Conservation (phyloP, 1,139 yeast species). For the Taphrina flavorubra region DNA sequence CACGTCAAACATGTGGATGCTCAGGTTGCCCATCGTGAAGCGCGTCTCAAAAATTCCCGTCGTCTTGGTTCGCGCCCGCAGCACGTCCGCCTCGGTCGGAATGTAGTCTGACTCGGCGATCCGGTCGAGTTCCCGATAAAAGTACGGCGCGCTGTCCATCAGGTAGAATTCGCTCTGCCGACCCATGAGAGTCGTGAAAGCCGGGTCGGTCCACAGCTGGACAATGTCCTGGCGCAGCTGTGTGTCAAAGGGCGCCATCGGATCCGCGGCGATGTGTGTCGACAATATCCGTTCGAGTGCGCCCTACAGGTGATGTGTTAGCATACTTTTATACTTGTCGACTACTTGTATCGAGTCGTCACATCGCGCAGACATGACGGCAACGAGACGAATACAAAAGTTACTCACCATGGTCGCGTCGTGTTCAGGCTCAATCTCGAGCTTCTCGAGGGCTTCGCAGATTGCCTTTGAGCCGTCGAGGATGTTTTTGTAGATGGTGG, state of each 20-base stretch:
- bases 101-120: slow-evolving; percentile 65
- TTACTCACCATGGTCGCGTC: slow-evolving; percentile 27
- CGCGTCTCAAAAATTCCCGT: slow-evolving; percentile 92
- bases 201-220: slow-evolving; percentile 63
- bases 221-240: slow-evolving; percentile 48
- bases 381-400: slow-evolving; percentile 2
- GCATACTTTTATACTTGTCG: neutral
- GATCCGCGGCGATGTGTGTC: slow-evolving; percentile 44
- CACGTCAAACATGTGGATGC: slow-evolving; percentile 72
- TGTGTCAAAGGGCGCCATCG: slow-evolving; percentile 43
- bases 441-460: slow-evolving; percentile 41
- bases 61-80: slow-evolving; percentile 90
- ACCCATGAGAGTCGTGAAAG: slow-evolving; percentile 64
- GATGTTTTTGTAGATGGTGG: slow-evolving; percentile 92
- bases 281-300: slow-evolving; percentile 39
- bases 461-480: slow-evolving; percentile 85
- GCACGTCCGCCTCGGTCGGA: slow-evolving; percentile 80
- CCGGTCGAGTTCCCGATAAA: slow-evolving; percentile 46
- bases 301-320: slow-evolving; percentile 15
- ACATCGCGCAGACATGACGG: neutral
- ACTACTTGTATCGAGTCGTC: neutral
- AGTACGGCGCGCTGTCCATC: slow-evolving; percentile 82
- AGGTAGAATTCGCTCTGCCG: slow-evolving; percentile 78
- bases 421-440: slow-evolving; percentile 19
- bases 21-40: slow-evolving; percentile 70